Base-by-base conservation (phyloP, 2,329 filamentous ascomycete species). In the Hymenoscyphus scutula region DNA sequence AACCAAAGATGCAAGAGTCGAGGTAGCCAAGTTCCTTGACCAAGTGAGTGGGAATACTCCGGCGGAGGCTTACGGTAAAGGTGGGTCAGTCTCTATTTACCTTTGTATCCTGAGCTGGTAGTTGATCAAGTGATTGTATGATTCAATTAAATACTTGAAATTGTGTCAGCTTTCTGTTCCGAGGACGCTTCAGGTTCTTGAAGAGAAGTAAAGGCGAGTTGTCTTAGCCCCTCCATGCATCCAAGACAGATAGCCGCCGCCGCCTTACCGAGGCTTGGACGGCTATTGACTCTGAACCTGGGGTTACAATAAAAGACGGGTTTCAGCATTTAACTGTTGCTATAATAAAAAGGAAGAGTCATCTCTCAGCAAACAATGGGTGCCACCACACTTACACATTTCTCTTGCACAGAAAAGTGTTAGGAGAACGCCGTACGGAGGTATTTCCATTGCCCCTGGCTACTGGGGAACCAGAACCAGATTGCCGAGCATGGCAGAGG, bases 1-100 rank as follows among this genome's bases (percentile, higher is more conserved):
- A 51, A 51, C 45, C 23, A 23, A 51, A 27, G 45, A 11, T 51
- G 45, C 45, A 51, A 51, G 45, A 51, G 45, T 48, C 25, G 45
- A 11, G 23, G 45, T 51, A 51, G 19, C 45, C 45, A 25, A 51
- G 45, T 13, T 25, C n/a, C 19, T 51, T 10, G 19, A 51, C 19
- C 19, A 51, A 51, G 45, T 51, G 23, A 13, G 19, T 51, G 45
- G 45, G 45, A 51, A 51, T 51, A 51, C 11, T 51, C 45, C 45
- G 45, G 45, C 34, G 13, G 19, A 13, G 19, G n/a, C 23, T 48
- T 48, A 4, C 19, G 23, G 19, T 3, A 3, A 23, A 25, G 19
- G 45, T 25, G 45, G 13, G 19, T 25, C 45, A 51, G 23, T 51
- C 5, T 25, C 10, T 25, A 23, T 19, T 51, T 25, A 10, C 23